phyloP scores from a whole-genome alignment of 2,329 filamentous ascomycete genomes.

The Fusarium pseudocircinatum region DNA sequence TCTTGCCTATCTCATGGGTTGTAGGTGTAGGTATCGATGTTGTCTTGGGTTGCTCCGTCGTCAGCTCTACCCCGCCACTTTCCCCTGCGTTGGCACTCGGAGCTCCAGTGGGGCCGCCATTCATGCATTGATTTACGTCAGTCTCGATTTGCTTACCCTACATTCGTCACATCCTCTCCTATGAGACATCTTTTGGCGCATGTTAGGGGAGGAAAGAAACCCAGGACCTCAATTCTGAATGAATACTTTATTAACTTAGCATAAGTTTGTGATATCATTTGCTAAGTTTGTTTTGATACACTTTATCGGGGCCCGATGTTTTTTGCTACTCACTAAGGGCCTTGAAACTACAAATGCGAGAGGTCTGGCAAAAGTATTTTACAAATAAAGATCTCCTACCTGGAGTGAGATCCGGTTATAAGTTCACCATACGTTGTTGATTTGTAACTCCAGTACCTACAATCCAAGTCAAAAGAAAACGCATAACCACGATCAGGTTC shows the following conservation, averaged over 20 bases:
- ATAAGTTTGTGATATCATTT: background rate
- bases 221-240: background rate
- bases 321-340: background rate
- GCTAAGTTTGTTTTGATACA: background rate
- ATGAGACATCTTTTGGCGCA: background rate
- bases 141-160: slow-evolving; percentile 30
- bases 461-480: no score
- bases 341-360: accelerated
- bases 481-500: background rate
- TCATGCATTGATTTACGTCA: slow-evolving; percentile 16
- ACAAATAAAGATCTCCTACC: no score
- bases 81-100: slow-evolving; percentile 17
- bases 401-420: background rate
- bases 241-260: accelerated
- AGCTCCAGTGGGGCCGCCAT: slow-evolving; percentile 38
- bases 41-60: slow-evolving; percentile 27
- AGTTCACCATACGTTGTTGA: accelerated
- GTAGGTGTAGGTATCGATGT: slow-evolving; percentile 19
- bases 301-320: background rate
- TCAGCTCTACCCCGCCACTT: slow-evolving; percentile 44
- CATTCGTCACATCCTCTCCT: background rate
- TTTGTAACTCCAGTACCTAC: background rate
- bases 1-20: slow-evolving; percentile 47
- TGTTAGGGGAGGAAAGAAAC: background rate
- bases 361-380: no score